Evolutionary conservation across 768 basidiomycete genomes (phyloP).

Genomic region (Tubosaeta sp.): DNA sequence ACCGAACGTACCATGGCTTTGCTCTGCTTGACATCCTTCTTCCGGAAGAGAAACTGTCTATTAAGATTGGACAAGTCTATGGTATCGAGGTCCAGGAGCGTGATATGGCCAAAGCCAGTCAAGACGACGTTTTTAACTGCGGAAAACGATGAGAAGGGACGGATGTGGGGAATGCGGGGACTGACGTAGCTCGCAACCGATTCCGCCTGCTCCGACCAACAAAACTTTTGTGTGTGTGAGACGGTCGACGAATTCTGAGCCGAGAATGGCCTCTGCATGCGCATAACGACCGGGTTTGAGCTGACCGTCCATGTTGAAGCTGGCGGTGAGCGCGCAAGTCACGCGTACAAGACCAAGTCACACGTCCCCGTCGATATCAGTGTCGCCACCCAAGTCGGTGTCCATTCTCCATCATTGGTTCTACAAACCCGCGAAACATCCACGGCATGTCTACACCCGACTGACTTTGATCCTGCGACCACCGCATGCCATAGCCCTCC

Average conservation of each 20-base stretch:
- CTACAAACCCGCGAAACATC: constrained; percentile 62
- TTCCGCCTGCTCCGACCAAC: constrained; percentile 93
- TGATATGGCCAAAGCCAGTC: constrained; percentile 89
- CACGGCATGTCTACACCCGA: constrained; percentile 29
- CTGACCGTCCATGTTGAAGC: constrained; percentile 3
- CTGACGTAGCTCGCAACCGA: constrained; percentile 93
- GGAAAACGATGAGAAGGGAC: background rate
- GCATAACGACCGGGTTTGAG: constrained; percentile 36
- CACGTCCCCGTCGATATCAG: too few relatives aligned
- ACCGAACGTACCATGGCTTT: constrained; percentile 71
- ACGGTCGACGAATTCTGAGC: constrained; percentile 59
- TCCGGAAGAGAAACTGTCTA: constrained; percentile 92
- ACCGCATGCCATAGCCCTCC: constrained; percentile 66
- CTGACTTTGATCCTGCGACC: too few relatives aligned
- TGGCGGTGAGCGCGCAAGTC: too few relatives aligned
- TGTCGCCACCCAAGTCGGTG: constrained; percentile 62
- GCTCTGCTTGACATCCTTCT: constrained; percentile 96
- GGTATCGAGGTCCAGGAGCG: constrained; percentile 93
- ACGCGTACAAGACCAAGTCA: too few relatives aligned
- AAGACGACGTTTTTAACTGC: constrained; percentile 94
- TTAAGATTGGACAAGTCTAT: constrained; percentile 98
- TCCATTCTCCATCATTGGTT: constrained; percentile 66
- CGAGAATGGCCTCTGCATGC: constrained; percentile 78
- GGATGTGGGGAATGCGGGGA: constrained; percentile 9
- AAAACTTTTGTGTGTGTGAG: constrained; percentile 68